A percentile compares a stretch with the other conserved stretches of the same genome.
Evolutionary conservation across 495 filamentous ascomycete species (phyloP).

Genomic region (Copromyces sp.): DNA sequence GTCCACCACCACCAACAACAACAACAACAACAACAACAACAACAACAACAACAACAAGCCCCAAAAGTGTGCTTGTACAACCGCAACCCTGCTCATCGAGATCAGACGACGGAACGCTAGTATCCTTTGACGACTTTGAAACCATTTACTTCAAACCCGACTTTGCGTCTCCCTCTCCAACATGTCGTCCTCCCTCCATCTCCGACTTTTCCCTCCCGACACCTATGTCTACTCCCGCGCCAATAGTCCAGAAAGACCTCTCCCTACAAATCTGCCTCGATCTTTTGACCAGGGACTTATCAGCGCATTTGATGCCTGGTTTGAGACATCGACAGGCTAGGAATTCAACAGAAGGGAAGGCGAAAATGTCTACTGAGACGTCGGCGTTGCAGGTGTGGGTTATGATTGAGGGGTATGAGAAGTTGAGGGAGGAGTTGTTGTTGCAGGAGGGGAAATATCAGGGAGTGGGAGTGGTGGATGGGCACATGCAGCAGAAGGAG

Average conservation of each 20-base stretch:
- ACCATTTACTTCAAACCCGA: constrained; percentile 29
- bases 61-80: not conserved
- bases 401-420: constrained; percentile 43
- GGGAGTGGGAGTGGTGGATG: constrained; percentile 8
- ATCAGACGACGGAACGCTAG: constrained; percentile 36
- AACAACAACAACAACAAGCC: constrained; percentile 1
- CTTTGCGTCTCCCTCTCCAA: constrained; percentile 19
- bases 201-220: not conserved
- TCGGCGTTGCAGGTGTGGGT: constrained; percentile 47
- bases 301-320: constrained; percentile 15
- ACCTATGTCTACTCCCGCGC: not conserved
- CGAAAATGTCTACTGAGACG: constrained; percentile 24
- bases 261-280: constrained; percentile 31
- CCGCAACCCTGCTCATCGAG: constrained; percentile 18
- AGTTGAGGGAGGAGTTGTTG: constrained; percentile 29
- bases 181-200: constrained; percentile 2
- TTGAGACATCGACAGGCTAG: not conserved
- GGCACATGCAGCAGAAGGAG: not conserved
- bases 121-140: constrained; percentile 32
- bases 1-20: constrained; percentile 3
- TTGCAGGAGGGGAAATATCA: constrained; percentile 8
- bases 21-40: not conserved
- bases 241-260: not conserved
- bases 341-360: not conserved
- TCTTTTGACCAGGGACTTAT: constrained; percentile 32